Evolutionary conservation across 1,139 yeast species (phyloP).

Genomic region (Zhuliangozyma parablackwelliae): DNA sequence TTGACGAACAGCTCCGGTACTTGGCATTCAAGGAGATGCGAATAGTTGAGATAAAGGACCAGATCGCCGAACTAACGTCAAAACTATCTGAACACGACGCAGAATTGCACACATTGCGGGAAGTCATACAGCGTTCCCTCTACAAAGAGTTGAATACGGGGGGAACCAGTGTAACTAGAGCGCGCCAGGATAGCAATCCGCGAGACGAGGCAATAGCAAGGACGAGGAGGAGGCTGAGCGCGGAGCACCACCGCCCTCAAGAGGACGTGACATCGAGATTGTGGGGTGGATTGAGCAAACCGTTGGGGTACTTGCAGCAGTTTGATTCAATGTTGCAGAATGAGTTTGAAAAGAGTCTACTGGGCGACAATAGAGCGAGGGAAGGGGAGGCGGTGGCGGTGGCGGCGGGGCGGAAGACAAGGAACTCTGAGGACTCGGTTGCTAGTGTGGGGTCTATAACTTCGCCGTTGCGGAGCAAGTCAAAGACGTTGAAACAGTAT

Average conservation of each 20-base stretch:
- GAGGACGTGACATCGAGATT: slow-evolving; percentile 18
- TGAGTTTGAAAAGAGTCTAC: slow-evolving; percentile 56
- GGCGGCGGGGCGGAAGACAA: slow-evolving; percentile 13
- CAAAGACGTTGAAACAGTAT: slow-evolving; percentile 7
- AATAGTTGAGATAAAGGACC: slow-evolving; percentile 52
- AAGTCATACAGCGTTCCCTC: slow-evolving; percentile 36
- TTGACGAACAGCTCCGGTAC: slow-evolving; percentile 53
- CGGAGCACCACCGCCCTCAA: neutral
- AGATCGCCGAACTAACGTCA: slow-evolving; percentile 30
- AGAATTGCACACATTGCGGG: slow-evolving; percentile 44
- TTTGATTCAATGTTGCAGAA: slow-evolving; percentile 63
- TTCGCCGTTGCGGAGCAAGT: slow-evolving; percentile 24
- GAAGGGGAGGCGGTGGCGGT: too few species aligned
- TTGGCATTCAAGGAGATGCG: slow-evolving; percentile 62
- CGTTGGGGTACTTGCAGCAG: slow-evolving; percentile 60
- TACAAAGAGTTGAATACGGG: slow-evolving; percentile 25
- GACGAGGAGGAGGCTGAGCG: slow-evolving; percentile 15
- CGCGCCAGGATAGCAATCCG: slow-evolving; percentile 26
- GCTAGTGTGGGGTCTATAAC: slow-evolving; percentile 21
- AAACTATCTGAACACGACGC: slow-evolving; percentile 37
- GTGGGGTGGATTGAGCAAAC: slow-evolving; percentile 41
- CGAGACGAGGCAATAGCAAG: slow-evolving; percentile 34
- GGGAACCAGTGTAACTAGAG: slow-evolving; percentile 9
- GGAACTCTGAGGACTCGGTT: slow-evolving; percentile 25
- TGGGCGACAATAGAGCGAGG: slow-evolving; percentile 8